Conservation (phyloP, 768 basidiomycete species). For the Chalciporus sphaerocephalus region DNA sequence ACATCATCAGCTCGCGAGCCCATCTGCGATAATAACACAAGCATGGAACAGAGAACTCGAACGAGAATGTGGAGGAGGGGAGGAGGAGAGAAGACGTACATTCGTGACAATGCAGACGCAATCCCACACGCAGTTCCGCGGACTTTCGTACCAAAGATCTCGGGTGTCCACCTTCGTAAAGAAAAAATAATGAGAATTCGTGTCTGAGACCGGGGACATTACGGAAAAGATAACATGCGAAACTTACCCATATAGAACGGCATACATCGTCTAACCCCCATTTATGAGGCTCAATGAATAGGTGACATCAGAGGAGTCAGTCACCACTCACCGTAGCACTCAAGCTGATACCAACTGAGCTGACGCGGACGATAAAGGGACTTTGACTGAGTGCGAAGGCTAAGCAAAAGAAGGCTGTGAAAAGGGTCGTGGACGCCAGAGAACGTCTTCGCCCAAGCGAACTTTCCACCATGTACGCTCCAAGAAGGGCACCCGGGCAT, state of each 20-base stretch:
- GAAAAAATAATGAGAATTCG: conserved; percentile 8
- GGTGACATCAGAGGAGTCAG: not conserved
- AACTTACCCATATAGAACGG: conserved; percentile 66
- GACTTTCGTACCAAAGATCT: conserved; percentile 80
- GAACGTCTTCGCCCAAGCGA: conserved; percentile 68
- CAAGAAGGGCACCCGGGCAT: conserved; percentile 78
- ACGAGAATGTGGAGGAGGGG: too few relatives aligned
- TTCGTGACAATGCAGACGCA: conserved; percentile 79
- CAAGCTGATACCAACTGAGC: conserved; percentile 73
- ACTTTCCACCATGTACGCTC: conserved; percentile 76
- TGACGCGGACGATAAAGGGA: conserved; percentile 56
- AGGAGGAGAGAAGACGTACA: conserved; percentile 44
- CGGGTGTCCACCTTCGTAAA: conserved; percentile 72
- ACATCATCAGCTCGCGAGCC: too few relatives aligned
- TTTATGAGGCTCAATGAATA: not conserved
- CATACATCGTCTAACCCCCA: conserved; percentile 67
- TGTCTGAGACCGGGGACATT: not conserved
- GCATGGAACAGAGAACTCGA: too few relatives aligned
- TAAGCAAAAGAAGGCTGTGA: conserved; percentile 71
- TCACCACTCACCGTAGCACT: conserved; percentile 49
- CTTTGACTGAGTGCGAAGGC: conserved; percentile 59
- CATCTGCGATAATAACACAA: too few relatives aligned
- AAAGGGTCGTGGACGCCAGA: conserved; percentile 68
- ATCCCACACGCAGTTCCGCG: conserved; percentile 87
- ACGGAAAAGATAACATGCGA: not conserved